Conservation (phyloP, 1,284 basidiomycete genomes). For the Tilletia setariae region DNA sequence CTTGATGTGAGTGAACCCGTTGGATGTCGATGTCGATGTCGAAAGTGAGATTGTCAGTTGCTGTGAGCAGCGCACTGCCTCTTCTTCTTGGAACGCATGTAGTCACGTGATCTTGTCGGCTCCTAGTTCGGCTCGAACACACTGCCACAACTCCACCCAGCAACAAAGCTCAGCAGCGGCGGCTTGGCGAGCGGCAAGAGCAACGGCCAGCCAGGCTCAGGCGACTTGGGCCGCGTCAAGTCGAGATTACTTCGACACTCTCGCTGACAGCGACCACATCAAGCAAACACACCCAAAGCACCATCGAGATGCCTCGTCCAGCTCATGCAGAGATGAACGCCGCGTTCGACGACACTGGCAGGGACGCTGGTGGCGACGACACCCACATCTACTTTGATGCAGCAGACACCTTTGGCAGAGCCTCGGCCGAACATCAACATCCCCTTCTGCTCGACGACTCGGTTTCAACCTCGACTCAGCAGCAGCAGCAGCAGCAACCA, state of each 20-base stretch:
- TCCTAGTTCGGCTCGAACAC: not conserved
- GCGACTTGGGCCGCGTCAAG: not conserved
- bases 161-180: not conserved
- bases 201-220: not conserved
- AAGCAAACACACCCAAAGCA: too few species aligned
- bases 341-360: slow-evolving; percentile 25
- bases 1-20: not conserved
- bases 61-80: too few species aligned
- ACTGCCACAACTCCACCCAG: too few species aligned
- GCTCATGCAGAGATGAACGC: slow-evolving; percentile 24
- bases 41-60: too few species aligned
- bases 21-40: too few species aligned
- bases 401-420: slow-evolving; percentile 35
- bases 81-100: too few species aligned
- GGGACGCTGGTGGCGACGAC: slow-evolving; percentile 7
- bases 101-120: too few species aligned
- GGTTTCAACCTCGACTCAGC: not conserved
- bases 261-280: not conserved
- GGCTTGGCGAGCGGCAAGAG: not conserved
- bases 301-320: not conserved
- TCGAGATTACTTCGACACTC: too few species aligned
- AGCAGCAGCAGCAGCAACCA: slow-evolving; percentile 6
- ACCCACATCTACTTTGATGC: slow-evolving; percentile 46
- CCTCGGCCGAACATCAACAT: slow-evolving; percentile 17
- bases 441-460: slow-evolving; percentile 28